Evolutionary conservation across 2,329 filamentous ascomycete species (phyloP).

Genomic region (Cylindrodendrum hubeiense): DNA sequence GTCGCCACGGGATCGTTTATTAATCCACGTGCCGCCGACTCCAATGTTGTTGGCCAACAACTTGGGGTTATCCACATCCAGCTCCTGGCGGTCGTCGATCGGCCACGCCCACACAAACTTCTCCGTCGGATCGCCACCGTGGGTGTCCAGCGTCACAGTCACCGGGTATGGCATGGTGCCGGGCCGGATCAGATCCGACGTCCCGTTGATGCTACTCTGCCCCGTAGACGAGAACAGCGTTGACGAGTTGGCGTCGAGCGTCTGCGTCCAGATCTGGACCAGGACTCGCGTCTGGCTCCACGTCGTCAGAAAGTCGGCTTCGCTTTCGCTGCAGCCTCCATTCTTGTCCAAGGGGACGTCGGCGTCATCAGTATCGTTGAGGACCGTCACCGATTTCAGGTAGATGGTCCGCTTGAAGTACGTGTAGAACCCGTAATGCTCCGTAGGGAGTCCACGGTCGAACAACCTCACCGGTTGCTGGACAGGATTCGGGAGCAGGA

Average conservation of each 20-base stretch:
- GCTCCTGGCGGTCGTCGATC: constrained; percentile 60
- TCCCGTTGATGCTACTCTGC: constrained; percentile 43
- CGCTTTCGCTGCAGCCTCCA: constrained; percentile 65
- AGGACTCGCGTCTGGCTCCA: constrained; percentile 72
- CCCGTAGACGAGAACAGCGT: constrained; percentile 49
- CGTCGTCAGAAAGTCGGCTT: constrained; percentile 68
- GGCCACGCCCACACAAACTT: constrained; percentile 69
- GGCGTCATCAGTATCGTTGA: constrained; percentile 59
- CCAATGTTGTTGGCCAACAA: constrained; percentile 63
- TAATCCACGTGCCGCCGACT: constrained; percentile 65
- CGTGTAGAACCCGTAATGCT: constrained; percentile 95
- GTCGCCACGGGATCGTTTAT: constrained; percentile 60
- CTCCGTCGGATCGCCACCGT: constrained; percentile 65
- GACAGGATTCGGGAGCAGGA: constrained; percentile 76
- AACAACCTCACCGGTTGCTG: constrained; percentile 88
- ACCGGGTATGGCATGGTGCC: constrained; percentile 75
- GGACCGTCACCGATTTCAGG: constrained; percentile 69
- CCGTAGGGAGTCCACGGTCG: constrained; percentile 82
- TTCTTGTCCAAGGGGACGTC: constrained; percentile 62
- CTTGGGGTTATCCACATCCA: constrained; percentile 57
- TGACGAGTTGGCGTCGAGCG: constrained; percentile 58
- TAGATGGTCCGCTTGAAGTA: constrained; percentile 93
- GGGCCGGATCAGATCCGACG: constrained; percentile 55
- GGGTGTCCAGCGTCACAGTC: constrained; percentile 71
- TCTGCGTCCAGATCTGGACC: constrained; percentile 75